Evolutionary conservation across 169 alveolate genomes (phyloP).

Genomic region (Plasmodium inui): DNA sequence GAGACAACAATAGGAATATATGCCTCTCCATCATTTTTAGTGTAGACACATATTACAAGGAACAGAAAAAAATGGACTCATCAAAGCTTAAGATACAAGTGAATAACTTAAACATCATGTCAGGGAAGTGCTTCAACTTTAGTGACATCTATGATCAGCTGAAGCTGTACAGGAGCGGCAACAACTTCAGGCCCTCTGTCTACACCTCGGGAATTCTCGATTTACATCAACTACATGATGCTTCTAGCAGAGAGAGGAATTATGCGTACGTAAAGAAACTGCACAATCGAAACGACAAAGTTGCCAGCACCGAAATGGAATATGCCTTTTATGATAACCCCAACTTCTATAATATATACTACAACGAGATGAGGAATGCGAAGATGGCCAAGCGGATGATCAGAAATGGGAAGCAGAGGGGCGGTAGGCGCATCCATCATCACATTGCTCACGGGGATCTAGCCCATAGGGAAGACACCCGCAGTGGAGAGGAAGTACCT

Average conservation of each 20-base stretch:
- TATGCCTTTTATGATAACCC: slow-evolving; percentile 49
- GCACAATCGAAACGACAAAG: background rate
- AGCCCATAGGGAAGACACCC: background rate
- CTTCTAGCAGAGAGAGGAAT: background rate
- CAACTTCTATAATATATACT: slow-evolving; percentile 57
- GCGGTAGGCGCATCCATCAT: background rate
- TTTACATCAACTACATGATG: background rate
- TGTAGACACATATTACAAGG: slow-evolving; percentile 27
- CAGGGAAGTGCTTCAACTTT: slow-evolving; percentile 56
- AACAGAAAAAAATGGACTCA: background rate
- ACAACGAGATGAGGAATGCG: slow-evolving; percentile 39
- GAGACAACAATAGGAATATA: slow-evolving; percentile 58
- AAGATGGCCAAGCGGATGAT: background rate
- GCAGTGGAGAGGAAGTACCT: background rate
- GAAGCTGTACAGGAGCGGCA: slow-evolving; percentile 29
- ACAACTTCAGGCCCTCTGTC: slow-evolving; percentile 13
- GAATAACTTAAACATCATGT: slow-evolving; percentile 38
- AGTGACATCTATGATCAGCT: slow-evolving; percentile 46
- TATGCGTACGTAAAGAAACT: background rate
- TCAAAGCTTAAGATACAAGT: slow-evolving; percentile 11
- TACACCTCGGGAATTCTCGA: slow-evolving; percentile 12
- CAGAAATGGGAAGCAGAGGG: background rate
- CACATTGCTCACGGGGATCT: background rate
- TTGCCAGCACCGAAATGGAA: slow-evolving; percentile 18
- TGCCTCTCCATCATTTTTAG: slow-evolving; percentile 51